Conservation (phyloP, 208 protist genomes). For the Crithidia fasciculata region DNA sequence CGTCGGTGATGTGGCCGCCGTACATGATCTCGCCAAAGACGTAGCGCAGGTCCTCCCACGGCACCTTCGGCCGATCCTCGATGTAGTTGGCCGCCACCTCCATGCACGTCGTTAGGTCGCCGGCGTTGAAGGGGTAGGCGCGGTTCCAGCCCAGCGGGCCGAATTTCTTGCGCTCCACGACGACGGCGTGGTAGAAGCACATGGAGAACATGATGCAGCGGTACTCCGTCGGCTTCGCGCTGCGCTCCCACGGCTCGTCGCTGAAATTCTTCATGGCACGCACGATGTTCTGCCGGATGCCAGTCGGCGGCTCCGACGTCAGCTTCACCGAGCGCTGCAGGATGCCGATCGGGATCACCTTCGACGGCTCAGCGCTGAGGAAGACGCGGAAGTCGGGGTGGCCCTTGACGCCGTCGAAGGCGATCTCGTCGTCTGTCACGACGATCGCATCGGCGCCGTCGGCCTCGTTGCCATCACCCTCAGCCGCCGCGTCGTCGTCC, state of each 20-base stretch:
- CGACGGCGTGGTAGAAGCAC: conserved; percentile 98
- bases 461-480: conserved; percentile 18
- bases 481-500: conserved; percentile 28
- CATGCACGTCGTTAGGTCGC: conserved; percentile 97
- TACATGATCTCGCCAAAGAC: conserved; percentile 99
- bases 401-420: conserved; percentile 91
- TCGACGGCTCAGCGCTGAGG: conserved; percentile 96
- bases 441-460: conserved; percentile 44
- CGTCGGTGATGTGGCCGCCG: conserved; percentile 99
- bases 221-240: conserved; percentile 96
- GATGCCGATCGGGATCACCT: conserved; percentile 97
- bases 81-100: conserved; percentile 98
- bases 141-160: conserved; percentile 98
- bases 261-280: conserved; percentile 96
- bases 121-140: conserved; percentile 97
- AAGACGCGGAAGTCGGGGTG: conserved; percentile 97
- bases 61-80: conserved; percentile 96
- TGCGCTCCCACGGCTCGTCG: conserved; percentile 96
- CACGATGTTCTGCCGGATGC: conserved; percentile 97
- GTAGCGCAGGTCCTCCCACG: conserved; percentile 99
- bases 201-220: conserved; percentile 98
- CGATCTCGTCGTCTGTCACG: conserved; percentile 89
- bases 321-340: conserved; percentile 98
- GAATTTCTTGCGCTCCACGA: conserved; percentile 98
- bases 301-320: conserved; percentile 98